phyloP scores from a whole-genome alignment of 441 rosid genomes.

The Gossypium aridum region DNA sequence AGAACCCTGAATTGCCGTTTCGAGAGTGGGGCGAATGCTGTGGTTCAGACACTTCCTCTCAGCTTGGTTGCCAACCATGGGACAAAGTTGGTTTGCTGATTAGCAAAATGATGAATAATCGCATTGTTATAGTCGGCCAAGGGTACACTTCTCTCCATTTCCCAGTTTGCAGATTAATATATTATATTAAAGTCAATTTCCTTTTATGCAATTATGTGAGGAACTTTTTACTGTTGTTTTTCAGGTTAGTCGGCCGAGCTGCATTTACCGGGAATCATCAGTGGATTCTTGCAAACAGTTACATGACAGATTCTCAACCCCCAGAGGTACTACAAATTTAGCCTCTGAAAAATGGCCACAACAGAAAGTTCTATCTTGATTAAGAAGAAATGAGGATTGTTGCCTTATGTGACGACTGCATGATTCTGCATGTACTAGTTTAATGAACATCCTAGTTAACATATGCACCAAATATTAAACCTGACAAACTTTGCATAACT shows the following conservation, averaged over 20 bases:
- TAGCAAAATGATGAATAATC: conserved; percentile 70
- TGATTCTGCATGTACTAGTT: neutral
- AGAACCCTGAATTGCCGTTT: conserved; percentile 21
- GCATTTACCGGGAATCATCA: conserved; percentile 82
- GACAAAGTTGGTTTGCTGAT: conserved; percentile 45
- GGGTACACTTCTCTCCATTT: conserved; percentile 44
- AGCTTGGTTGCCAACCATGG: conserved; percentile 29
- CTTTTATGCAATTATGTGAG: conserved; percentile 4
- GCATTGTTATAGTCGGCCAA: conserved; percentile 71
- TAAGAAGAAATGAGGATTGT: neutral
- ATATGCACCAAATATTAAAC: neutral
- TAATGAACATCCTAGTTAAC: neutral
- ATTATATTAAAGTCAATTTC: neutral
- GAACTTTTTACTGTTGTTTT: conserved; percentile 15
- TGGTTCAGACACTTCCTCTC: conserved; percentile 25
- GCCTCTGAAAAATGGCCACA: neutral
- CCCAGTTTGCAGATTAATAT: neutral
- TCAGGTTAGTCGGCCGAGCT: conserved; percentile 82
- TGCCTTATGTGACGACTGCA: neutral
- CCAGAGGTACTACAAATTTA: conserved; percentile 44
- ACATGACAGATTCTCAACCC: conserved; percentile 45
- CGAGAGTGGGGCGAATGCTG: conserved; percentile 39
- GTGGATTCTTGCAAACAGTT: conserved; percentile 69
- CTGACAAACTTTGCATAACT: conserved; percentile 10
- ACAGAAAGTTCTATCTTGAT: neutral